Evolutionary conservation across 768 basidiomycete genomes (phyloP).

Genomic region (Phaeotremella fagi): DNA sequence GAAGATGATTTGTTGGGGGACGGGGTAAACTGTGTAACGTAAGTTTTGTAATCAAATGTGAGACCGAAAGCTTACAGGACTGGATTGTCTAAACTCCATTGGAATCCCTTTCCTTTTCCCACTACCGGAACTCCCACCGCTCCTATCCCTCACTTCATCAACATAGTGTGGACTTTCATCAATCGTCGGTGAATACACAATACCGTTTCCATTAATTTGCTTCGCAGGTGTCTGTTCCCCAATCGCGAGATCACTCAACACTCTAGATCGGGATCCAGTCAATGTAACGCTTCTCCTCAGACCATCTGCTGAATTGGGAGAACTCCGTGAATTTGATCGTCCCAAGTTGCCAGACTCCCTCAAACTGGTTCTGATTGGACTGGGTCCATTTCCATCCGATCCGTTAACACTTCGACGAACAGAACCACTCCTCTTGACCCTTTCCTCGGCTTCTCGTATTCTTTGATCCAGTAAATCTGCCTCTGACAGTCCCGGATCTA

Average conservation of each 20-base stretch:
- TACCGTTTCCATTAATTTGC: conserved; percentile 2
- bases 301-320: neutral
- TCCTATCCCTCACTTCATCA: conserved; percentile 26
- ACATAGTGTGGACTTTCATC: too few species aligned
- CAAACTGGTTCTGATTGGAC: neutral
- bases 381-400: neutral
- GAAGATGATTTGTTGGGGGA: conserved; percentile 15
- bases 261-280: neutral
- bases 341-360: neutral
- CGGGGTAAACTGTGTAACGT: conserved; percentile 26
- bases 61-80: conserved; percentile 18
- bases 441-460: conserved; percentile 17
- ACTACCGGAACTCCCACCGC: conserved; percentile 30
- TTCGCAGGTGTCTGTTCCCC: neutral
- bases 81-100: conserved; percentile 21
- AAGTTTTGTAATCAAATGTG: too few species aligned
- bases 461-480: conserved; percentile 9
- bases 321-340: neutral
- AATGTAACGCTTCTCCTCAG: conserved; percentile 11
- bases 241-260: neutral
- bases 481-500: neutral
- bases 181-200: too few species aligned
- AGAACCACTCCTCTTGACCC: conserved; percentile 2
- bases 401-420: neutral
- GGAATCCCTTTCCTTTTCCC: conserved; percentile 31